Evolutionary conservation across 2,329 filamentous ascomycete genomes (phyloP).

Genomic region (Paracoccidioides brasiliensis): DNA sequence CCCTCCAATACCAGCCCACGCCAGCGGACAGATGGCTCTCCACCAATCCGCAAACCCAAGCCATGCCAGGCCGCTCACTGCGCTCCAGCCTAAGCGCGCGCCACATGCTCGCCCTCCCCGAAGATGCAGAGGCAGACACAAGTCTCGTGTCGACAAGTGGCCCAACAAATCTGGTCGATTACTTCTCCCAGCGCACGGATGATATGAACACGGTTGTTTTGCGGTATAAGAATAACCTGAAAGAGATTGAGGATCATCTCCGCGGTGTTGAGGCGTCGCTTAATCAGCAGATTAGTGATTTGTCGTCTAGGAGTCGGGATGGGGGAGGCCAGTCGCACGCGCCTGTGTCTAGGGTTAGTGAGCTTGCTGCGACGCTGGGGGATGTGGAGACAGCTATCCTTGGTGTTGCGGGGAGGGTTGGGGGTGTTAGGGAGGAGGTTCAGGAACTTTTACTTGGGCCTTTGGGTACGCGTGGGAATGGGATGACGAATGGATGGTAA

Average conservation of each 20-base stretch:
- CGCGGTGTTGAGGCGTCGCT: constrained; percentile 49
- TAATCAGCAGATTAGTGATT: constrained; percentile 46
- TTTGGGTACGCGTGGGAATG: constrained; percentile 4
- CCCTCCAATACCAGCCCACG: constrained; percentile 47
- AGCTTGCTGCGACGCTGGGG: constrained; percentile 45
- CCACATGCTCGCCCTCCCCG: constrained; percentile 35
- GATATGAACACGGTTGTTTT: constrained; percentile 47
- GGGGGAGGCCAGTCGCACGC: constrained; percentile 23
- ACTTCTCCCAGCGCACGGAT: constrained; percentile 50
- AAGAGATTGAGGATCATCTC: constrained; percentile 53
- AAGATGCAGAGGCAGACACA: constrained; percentile 30
- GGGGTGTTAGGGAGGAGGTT: constrained; percentile 46
- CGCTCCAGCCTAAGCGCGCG: constrained; percentile 25
- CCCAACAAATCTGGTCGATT: constrained; percentile 48
- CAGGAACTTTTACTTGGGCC: constrained; percentile 42
- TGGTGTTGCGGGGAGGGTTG: constrained; percentile 49
- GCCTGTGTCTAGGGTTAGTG: constrained; percentile 34
- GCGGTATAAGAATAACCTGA: constrained; percentile 45
- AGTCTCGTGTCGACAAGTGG: constrained; percentile 37
- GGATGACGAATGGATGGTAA: constrained; percentile 7
- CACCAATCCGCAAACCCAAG: constrained; percentile 25
- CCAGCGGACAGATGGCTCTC: constrained; percentile 29
- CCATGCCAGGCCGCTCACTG: constrained; percentile 24
- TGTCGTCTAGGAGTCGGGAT: constrained; percentile 31
- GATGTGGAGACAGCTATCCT: constrained; percentile 55